These are phyloP conservation scores for Agrocybe praecox DNA, from an alignment of 768 basidiomycete species.

Conservation along the genomic window DNA sequence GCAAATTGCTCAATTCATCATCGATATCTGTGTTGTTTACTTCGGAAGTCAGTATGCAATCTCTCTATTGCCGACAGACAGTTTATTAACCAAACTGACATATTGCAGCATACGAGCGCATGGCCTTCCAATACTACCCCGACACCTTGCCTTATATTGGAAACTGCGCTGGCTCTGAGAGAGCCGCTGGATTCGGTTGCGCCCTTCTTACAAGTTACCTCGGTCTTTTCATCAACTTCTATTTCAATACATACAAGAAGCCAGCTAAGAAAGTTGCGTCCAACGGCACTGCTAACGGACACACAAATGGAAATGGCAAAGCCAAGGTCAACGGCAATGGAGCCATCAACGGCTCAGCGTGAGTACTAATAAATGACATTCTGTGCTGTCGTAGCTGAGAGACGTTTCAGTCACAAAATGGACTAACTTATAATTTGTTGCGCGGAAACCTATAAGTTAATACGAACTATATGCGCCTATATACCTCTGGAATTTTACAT, in stretches of 20 bases:
- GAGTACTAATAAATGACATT: not conserved
- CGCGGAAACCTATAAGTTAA: constrained; percentile 25
- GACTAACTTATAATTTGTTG: constrained; percentile 20
- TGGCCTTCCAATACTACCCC: constrained; percentile 63
- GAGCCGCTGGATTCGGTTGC: constrained; percentile 89
- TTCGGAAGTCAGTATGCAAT: constrained; percentile 86
- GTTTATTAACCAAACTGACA: constrained; percentile 4
- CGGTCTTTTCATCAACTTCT: constrained; percentile 94
- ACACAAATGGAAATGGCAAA: constrained; percentile 43
- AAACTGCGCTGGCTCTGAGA: constrained; percentile 88
- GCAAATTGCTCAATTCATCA: constrained; percentile 96
- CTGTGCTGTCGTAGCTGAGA: not conserved
- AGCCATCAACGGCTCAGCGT: constrained; percentile 18
- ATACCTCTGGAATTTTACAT: constrained; percentile 39
- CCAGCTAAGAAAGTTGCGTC: constrained; percentile 45
- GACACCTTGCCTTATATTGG: constrained; percentile 63
- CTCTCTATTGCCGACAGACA: not conserved
- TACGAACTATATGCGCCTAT: constrained; percentile 32
- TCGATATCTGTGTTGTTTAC: constrained; percentile 90
- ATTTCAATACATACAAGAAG: constrained; percentile 83
- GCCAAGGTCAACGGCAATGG: constrained; percentile 25
- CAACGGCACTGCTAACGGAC: constrained; percentile 45
- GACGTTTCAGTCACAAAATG: constrained; percentile 28
- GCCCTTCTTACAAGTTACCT: constrained; percentile 88
- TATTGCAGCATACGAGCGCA: constrained; percentile 75